Base-by-base conservation (phyloP, 805 yeast genomes). In the Kluyveromyces nonfermentans region DNA sequence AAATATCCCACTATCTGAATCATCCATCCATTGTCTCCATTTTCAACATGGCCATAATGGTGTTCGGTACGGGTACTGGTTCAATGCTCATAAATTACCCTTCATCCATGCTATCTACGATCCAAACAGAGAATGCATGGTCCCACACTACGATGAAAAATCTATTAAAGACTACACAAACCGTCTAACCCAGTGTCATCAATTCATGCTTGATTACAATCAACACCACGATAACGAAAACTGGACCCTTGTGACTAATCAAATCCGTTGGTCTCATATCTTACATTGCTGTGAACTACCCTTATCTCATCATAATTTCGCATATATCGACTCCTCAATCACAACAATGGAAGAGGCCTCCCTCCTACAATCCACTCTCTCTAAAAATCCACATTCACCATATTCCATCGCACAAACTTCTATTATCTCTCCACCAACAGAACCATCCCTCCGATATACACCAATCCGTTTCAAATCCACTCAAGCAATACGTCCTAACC, bases 61-160 rank as follows among this genome's bases (percentile, higher is more conserved):
- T n/a, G 19, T 52, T 19, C 43, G 64, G 16, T 60, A 62, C 41
- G 66, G 66, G 0, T 62, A 60, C 45, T 62, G 64, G 64, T 46
- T 62, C 35, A 46, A 50, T 19, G 21, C 45, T 10, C 32, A 37
- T n/a, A 39, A 41, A 4, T 33, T 37, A 2, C 25, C 30, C 15
- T 42, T 31, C 39, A 38, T 31, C 25, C 49, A 47, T 42, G 28
- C 58, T 16, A 37, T 41, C n/a, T 55, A 51, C 42, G 47, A 54
- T 40, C 44, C 34, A 2, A 35, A 30, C 2, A 18, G 19, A 8
- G 62, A 53, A 16, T 20, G 45, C n/a, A 58, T 49, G 45, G 45
- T 40, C 9, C 50, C 50, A 6, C 33, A 33, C 16, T 17, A n/a
- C 15, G 9, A 7, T 20, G 21, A 25, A 25, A 14, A 10, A 10